Evolutionary conservation across 2,329 filamentous ascomycete genomes (phyloP).

Genomic region (Corinectria fuckeliana): DNA sequence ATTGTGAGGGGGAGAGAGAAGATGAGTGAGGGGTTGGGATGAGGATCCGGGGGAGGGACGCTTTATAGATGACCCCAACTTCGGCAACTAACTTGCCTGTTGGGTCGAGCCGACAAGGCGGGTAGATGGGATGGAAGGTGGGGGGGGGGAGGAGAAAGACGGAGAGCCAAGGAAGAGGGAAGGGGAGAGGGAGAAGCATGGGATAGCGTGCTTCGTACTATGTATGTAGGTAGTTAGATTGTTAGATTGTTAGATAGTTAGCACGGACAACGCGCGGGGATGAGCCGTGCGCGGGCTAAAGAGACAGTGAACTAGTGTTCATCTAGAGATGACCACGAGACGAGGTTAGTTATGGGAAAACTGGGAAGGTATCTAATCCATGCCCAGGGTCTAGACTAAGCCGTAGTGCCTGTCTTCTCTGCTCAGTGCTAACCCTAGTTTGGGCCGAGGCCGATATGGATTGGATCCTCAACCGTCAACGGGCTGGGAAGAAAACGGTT

Average conservation of each 20-base stretch:
- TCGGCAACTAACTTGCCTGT: conserved; percentile 13
- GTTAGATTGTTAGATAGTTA: neutral
- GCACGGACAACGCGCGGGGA: neutral
- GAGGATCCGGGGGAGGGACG: conserved; percentile 5
- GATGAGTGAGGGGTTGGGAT: conserved; percentile 2
- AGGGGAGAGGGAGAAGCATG: neutral
- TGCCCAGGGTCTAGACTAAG: too few species aligned
- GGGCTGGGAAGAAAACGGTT: too few species aligned
- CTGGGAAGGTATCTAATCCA: neutral
- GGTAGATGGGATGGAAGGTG: neutral
- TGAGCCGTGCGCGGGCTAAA: neutral
- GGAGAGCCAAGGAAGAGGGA: neutral
- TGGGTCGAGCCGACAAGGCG: conserved; percentile 2
- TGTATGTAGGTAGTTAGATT: neutral
- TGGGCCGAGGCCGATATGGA: neutral
- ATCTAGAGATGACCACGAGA: neutral
- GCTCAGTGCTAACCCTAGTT: conserved; percentile 13
- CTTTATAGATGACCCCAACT: conserved; percentile 18
- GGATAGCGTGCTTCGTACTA: neutral
- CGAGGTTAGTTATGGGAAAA: neutral
- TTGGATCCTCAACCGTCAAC: too few species aligned
- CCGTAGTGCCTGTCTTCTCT: too few species aligned
- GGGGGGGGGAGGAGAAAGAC: neutral
- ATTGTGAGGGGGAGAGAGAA: neutral
- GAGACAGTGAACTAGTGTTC: neutral